Conservation (phyloP, 139 green algal species). For the Micractinium sp. region DNA sequence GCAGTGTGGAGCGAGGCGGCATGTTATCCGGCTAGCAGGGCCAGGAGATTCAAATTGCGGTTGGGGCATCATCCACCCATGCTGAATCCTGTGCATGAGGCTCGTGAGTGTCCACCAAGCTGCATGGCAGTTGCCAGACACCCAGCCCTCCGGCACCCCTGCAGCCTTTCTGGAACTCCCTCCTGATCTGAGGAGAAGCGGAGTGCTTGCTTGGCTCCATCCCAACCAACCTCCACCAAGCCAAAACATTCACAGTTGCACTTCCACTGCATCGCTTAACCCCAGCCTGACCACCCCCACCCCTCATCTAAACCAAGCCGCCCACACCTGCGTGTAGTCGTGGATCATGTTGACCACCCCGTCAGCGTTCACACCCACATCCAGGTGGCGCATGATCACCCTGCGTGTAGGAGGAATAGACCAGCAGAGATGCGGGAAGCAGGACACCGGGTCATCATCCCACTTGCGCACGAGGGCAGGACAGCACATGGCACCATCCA, state of each 20-base stretch:
- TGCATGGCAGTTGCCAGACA: background rate
- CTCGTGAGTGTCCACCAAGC: too few relatives aligned
- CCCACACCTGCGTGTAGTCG: constrained; percentile 60
- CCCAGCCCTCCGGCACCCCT: background rate
- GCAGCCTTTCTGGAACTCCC: background rate
- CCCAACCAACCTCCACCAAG: background rate
- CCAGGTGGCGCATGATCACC: constrained; percentile 44
- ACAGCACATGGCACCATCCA: too few relatives aligned
- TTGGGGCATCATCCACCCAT: too few relatives aligned
- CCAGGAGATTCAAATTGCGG: background rate
- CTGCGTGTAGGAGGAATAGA: constrained; percentile 9
- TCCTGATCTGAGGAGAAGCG: too few relatives aligned
- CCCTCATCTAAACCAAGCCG: background rate
- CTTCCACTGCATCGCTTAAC: too few relatives aligned
- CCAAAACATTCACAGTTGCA: background rate
- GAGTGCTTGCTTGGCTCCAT: too few relatives aligned
- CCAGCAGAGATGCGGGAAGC: background rate
- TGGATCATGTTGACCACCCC: constrained; percentile 59
- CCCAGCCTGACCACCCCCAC: too few relatives aligned
- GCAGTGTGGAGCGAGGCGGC: background rate
- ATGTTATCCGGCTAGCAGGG: too few relatives aligned
- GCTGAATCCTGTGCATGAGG: too few relatives aligned
- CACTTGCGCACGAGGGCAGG: background rate
- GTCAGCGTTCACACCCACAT: constrained; percentile 63
- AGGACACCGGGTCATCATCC: background rate